phyloP scores from a whole-genome alignment of 345 rosid species.

The Punica granatum region DNA sequence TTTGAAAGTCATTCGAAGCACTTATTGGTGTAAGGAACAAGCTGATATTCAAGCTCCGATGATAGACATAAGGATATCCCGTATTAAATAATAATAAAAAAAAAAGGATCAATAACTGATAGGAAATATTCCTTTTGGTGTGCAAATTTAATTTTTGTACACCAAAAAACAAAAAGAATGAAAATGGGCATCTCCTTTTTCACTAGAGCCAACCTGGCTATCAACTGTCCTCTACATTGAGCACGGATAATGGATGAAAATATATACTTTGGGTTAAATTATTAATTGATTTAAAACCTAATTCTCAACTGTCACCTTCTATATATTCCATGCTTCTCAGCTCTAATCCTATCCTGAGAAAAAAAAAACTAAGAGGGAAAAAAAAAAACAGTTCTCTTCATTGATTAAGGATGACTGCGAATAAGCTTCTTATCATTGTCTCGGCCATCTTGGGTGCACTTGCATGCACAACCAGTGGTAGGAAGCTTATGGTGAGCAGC shows the following conservation, averaged over 20 bases:
- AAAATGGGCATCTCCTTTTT: background rate
- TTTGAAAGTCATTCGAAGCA: no score
- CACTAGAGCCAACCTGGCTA: constrained; percentile 4
- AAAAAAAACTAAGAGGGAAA: no score
- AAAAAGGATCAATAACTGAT: background rate
- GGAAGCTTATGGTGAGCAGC: constrained; percentile 26
- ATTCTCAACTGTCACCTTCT: constrained; percentile 15
- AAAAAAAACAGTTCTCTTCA: background rate
- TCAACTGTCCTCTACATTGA: background rate
- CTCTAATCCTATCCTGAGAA: background rate
- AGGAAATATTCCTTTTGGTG: background rate
- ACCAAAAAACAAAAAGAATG: background rate
- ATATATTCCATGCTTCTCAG: background rate
- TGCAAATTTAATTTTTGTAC: background rate
- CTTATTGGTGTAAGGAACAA: no score
- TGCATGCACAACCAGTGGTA: constrained; percentile 28
- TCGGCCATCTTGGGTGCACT: constrained; percentile 17
- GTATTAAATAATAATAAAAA: no score
- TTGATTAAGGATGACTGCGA: background rate
- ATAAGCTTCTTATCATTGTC: background rate
- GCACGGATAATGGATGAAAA: background rate
- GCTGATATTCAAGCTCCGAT: no score
- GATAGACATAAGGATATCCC: no score
- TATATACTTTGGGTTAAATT: background rate
- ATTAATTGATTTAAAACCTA: constrained; percentile 2